These are phyloP conservation scores for Cymbopogon citratus DNA, from an alignment of 176 grass and related monocot species.

Conservation along the genomic window DNA sequence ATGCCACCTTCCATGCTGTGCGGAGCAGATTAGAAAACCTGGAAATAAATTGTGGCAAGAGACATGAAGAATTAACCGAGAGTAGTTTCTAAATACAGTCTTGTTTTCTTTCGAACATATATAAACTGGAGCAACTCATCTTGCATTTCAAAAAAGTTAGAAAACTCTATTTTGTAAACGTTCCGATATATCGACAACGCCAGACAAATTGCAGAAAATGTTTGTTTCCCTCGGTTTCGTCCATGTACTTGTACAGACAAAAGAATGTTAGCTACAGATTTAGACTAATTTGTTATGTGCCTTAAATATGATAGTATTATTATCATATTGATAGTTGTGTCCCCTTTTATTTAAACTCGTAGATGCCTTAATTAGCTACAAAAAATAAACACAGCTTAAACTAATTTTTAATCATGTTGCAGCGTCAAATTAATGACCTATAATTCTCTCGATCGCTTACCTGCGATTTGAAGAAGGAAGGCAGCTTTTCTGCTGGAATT, in stretches of 20 bases:
- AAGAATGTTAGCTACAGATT: neutral
- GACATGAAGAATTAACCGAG: neutral
- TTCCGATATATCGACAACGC: neutral
- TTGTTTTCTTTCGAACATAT: neutral
- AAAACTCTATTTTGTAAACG: neutral
- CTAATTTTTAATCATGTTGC: neutral
- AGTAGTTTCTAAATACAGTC: neutral
- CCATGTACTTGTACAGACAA: neutral
- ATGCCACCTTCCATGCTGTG: conserved; percentile 9
- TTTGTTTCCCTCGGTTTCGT: neutral
- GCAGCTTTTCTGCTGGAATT: neutral
- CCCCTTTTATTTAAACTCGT: neutral
- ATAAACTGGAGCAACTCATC: neutral
- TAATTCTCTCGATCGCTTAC: neutral
- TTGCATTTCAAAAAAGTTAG: neutral
- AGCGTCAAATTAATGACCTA: neutral
- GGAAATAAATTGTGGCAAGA: neutral
- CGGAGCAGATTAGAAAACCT: neutral
- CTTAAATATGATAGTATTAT: too few relatives aligned
- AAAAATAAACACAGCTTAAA: too few relatives aligned
- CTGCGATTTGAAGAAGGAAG: neutral
- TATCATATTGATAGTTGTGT: too few relatives aligned
- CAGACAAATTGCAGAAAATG: neutral
- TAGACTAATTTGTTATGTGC: neutral
- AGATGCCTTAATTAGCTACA: neutral